These are phyloP conservation scores for Aspergillus sp. DNA, from an alignment of 2,329 filamentous ascomycete species.

Conservation along the genomic window DNA sequence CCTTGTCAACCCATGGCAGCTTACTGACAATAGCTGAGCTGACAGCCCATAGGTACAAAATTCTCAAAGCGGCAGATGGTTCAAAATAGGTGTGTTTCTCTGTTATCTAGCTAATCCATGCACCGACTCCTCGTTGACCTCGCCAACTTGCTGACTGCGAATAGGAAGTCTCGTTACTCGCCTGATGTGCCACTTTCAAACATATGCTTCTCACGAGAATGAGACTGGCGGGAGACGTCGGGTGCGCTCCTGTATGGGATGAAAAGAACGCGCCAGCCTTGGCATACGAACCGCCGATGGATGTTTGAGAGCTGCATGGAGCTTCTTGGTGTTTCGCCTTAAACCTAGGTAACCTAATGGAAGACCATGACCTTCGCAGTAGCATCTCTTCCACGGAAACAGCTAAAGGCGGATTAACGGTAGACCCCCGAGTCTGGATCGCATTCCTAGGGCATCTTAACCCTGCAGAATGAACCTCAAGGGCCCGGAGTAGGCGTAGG, in stretches of 20 bases:
- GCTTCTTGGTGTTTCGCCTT: conserved; percentile 3
- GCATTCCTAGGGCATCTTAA: neutral
- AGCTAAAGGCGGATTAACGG: no score
- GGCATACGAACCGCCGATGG: no score
- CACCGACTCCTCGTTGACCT: no score
- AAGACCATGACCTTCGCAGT: conserved; percentile 3
- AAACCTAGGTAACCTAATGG: conserved; percentile 6
- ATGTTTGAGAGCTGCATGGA: neutral
- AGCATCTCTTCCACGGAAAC: no score
- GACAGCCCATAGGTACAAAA: conserved; percentile 2
- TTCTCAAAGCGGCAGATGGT: neutral
- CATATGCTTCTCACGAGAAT: no score
- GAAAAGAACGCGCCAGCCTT: no score
- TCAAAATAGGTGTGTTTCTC: conserved; percentile 1
- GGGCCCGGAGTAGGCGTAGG: conserved; percentile 40
- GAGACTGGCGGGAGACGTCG: no score
- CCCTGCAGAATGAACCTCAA: conserved; percentile 9
- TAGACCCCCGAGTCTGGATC: no score
- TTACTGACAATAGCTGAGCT: neutral
- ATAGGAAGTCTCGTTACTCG: conserved; percentile 1
- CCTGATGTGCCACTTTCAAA: no score
- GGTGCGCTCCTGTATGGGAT: no score
- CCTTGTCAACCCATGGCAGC: neutral
- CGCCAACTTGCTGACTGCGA: neutral
- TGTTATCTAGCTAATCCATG: neutral